phyloP scores from a whole-genome alignment of 2,329 filamentous ascomycete species.

The Ophiobolus disseminans region DNA sequence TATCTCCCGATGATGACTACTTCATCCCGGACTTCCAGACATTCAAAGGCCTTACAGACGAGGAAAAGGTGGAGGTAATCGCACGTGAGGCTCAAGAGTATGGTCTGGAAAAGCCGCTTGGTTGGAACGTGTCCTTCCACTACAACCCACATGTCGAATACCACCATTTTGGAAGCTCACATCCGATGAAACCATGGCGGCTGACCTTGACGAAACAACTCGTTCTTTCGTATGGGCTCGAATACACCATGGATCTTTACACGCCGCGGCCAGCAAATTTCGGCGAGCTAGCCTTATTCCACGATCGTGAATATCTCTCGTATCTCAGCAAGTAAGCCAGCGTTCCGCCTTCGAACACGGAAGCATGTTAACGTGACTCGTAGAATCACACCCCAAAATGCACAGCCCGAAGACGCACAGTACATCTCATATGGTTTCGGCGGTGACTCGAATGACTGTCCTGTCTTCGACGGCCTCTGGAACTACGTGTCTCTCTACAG shows the following conservation, averaged over 20 bases:
- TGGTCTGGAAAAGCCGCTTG: constrained; percentile 79
- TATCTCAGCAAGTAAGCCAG: constrained; percentile 66
- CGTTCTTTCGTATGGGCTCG: constrained; percentile 93
- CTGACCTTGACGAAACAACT: constrained; percentile 94
- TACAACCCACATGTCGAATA: constrained; percentile 94
- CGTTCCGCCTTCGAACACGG: neutral
- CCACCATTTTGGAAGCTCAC: constrained; percentile 94
- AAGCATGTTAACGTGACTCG: constrained; percentile 8
- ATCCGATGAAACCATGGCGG: constrained; percentile 99
- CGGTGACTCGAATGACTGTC: constrained; percentile 76
- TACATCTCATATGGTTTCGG: constrained; percentile 80
- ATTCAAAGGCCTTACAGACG: constrained; percentile 42
- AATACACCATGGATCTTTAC: constrained; percentile 96
- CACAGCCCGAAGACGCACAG: constrained; percentile 50
- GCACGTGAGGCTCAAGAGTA: constrained; percentile 63
- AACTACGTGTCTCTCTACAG: constrained; percentile 95
- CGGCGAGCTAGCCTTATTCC: constrained; percentile 86
- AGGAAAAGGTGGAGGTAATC: constrained; percentile 59
- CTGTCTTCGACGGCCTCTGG: constrained; percentile 93
- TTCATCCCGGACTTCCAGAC: constrained; percentile 35
- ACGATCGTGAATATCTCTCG: constrained; percentile 87
- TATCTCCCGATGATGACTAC: constrained; percentile 38
- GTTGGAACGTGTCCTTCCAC: constrained; percentile 93
- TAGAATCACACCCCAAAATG: constrained; percentile 57
- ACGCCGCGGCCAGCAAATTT: constrained; percentile 82